Base-by-base conservation (phyloP, 2,329 filamentous ascomycete genomes). In the Pseudocercospora macadamiae region DNA sequence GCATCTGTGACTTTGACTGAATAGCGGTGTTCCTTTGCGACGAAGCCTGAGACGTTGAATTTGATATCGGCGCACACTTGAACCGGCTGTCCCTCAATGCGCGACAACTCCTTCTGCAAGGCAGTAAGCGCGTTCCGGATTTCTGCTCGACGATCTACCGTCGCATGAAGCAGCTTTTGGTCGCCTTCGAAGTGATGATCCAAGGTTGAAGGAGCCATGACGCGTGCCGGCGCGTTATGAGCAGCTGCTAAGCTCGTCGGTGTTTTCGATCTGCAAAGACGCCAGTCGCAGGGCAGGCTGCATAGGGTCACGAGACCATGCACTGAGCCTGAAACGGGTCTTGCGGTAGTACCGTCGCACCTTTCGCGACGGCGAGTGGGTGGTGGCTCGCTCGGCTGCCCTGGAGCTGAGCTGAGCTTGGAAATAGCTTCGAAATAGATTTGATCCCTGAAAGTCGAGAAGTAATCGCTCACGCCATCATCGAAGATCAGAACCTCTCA, bases 181-280 rank as follows among this genome's bases (percentile, higher is more conserved):
- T 70, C 67, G 54, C 68, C 68, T 26, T 66, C 57, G 53, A 66
- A 69, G 54, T 58, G 47, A 54, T 70, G 68, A 54, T 67, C 61
- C 32, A 65, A 55, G 19, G 52, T 48, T 7, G 55, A 39, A 19
- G n/a, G 25, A 32, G 55, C 34, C 45, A 55, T 58, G 49, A 54
- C 56, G 48, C 57, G 60, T 26, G 19, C 7, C 42, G 55, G 48
- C 36, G 44, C 56, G 42, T 37, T 36, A 23, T n/a, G 48, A 51
- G 48, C 18, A 18, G 30, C 48, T 12, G 3, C 21, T 45, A 14
- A 28, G 42, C 42, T 47, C 23, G 23, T 18, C 42, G 42, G 23
- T 26, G 42, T 12, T 16, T 42, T 42, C 16, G 37, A 42, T 16
- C 37, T 42, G 37, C 37, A 21, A 21, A 42, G 18, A 19, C 37